Base-by-base conservation (phyloP, 2,329 filamentous ascomycete species). In the Fusarium aywerte region DNA sequence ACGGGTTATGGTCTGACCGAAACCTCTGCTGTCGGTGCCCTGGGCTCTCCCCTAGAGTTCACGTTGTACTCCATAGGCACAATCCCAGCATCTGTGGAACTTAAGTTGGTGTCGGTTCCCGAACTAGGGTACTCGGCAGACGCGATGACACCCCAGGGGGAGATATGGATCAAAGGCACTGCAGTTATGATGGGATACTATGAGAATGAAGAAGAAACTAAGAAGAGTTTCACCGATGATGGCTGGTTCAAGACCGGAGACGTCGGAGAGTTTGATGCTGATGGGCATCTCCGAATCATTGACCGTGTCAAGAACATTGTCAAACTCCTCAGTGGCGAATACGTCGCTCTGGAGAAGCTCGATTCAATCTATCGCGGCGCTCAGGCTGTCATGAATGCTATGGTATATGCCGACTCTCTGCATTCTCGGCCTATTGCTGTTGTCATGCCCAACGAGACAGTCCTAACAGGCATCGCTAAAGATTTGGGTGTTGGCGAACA, bases 291-390 rank as follows among this genome's bases (percentile, higher is more conserved):
- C 65, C 87, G 85, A 70, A 90, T 98, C 76, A 94, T 97, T 74
- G 95, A 98, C 79, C 92, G 95, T 67, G 93, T 97, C 87, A 98
- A 98, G 89, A 98, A 97, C 80, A 83, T 98, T 51, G 92, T 97
- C 79, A 98, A 98, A 88, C 93, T 96, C 58, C 86, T 92, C 65
- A 93, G 93, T 60, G 95, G 95, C 69, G 95, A 98, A 83, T 98
- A 98, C 80, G 96, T 98, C 77, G 95, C 95, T n/a, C 86, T 98
- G 4, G 95, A 98, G 82, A 97, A 94, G 83, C 87, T 98, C 55
- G 94, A 98, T 81, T 91, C 93, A 4, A 85, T 97, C 54, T 98
- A 97, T 81, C 90, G 94, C 58, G 89, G 92, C 33, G 87, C 86
- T 8, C 85, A 87, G 10, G 87, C 91, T 12, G 92, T 97, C 15